These are phyloP conservation scores for Morella rubra DNA, from an alignment of 306 rosid genomes.

Conservation along the genomic window DNA sequence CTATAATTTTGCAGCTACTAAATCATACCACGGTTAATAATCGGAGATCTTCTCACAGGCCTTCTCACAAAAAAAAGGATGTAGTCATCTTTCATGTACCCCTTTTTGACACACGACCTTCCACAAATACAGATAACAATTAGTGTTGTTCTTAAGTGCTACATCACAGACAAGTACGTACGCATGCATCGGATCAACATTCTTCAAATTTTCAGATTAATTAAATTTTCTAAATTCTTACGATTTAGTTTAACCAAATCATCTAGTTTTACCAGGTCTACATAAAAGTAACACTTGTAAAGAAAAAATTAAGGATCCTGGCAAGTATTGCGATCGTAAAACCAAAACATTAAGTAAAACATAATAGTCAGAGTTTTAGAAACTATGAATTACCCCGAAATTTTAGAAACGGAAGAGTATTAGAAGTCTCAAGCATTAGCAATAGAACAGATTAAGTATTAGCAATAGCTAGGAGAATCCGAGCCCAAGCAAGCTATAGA, in stretches of 20 bases:
- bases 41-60: constrained; percentile 90
- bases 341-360: no score
- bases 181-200: background rate
- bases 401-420: no score
- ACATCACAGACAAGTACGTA: background rate
- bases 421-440: background rate
- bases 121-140: constrained; percentile 22
- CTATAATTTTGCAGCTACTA: constrained; percentile 14
- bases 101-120: constrained; percentile 94
- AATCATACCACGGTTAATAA: constrained; percentile 81
- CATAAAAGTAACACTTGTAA: no score
- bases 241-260: background rate
- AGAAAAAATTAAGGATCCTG: no score
- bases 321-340: no score
- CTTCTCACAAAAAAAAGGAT: constrained; percentile 80
- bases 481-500: background rate
- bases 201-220: background rate
- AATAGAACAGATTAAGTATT: no score
- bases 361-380: no score
- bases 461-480: background rate
- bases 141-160: constrained; percentile 17
- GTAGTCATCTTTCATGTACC: constrained; percentile 92
- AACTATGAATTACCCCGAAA: no score
- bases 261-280: background rate
- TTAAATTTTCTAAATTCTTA: background rate